Evolutionary conservation across 805 yeast genomes (phyloP), one percentile per base, ranked within the genome.

Genomic region (Teunomyces tritomae): DNA sequence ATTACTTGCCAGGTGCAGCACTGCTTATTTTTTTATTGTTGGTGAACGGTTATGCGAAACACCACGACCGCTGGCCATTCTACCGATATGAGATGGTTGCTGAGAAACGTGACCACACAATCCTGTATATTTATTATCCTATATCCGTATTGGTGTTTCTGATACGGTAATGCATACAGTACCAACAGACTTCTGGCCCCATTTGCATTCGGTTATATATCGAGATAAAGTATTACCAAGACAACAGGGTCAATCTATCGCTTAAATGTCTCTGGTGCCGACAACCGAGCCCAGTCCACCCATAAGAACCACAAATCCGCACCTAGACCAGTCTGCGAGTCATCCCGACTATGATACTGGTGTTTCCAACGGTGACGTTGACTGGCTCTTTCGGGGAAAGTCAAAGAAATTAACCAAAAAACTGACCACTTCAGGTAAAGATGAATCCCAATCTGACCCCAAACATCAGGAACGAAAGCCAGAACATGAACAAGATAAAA

Each of bases 351-450:
- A 56, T 50, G 73, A 68, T 20, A 64, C 77, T 7, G 87, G 87
- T 4, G 87, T 83, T 2, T 70, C 85, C 44, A 83, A 84, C 57
- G 85, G 87, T 39, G 92, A 87, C 55, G 90, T 87, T 9, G 95
- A 87, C 59, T 87, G 96, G 96, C 70, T 87, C 26, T 87, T 87
- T 60, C 73, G 89, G 57, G 91, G 91, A n/a, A 84, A 84, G 60
- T 82, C 84, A 35, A 81, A 79, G 66, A 82, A 78, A 52, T 59
- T 77, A 43, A 68, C 77, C 35, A 78, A 77, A 54, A 76, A 72
- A 54, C 61, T 66, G 65, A 66, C 60, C 26, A 11, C 32, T 4
- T 3, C 26, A 24, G 8, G 33, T 24, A 39, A 29, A 14, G 32
- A 28, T 17, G 34, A 39, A 10, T 13, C 33, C 8, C 43, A 47